Conservation (phyloP, 2,329 filamentous ascomycete species). For the Didymella pinodella region DNA sequence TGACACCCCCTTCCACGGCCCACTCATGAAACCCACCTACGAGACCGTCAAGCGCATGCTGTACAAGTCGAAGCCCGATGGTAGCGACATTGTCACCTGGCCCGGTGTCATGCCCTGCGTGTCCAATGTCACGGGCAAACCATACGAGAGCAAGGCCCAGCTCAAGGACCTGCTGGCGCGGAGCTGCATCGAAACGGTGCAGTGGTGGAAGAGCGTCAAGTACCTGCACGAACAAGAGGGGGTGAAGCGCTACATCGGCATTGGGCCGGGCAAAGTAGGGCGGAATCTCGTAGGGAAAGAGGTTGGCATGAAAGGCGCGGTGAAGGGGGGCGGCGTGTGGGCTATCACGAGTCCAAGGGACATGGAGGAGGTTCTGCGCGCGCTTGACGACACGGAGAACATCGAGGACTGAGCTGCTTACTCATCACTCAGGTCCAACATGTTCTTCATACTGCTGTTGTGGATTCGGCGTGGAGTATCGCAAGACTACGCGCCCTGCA, state of each 20-base stretch:
- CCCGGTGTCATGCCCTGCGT: constrained; percentile 79
- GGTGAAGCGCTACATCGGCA: constrained; percentile 86
- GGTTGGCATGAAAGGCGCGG: constrained; percentile 83
- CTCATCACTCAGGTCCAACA: background rate
- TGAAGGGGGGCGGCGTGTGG: constrained; percentile 93
- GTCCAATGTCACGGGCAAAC: constrained; percentile 83
- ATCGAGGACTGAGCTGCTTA: constrained; percentile 12
- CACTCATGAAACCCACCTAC: constrained; percentile 87
- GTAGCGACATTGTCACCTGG: constrained; percentile 74
- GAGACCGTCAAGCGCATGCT: constrained; percentile 75
- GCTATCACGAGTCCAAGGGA: constrained; percentile 80
- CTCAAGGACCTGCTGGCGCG: constrained; percentile 80
- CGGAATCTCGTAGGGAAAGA: constrained; percentile 94
- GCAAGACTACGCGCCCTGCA: constrained; percentile 34
- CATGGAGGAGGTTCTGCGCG: constrained; percentile 56
- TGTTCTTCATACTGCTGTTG: background rate
- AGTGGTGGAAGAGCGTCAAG: constrained; percentile 92
- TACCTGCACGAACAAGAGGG: constrained; percentile 86
- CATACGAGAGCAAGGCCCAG: constrained; percentile 76
- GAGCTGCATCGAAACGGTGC: constrained; percentile 88
- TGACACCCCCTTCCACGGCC: constrained; percentile 89
- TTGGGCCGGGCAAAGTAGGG: constrained; percentile 93
- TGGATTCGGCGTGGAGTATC: background rate
- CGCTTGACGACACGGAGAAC: constrained; percentile 57
- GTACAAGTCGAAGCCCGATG: constrained; percentile 63